These are phyloP conservation scores for Malus hybrid DNA, from an alignment of 331 rosid species.

Conservation along the genomic window DNA sequence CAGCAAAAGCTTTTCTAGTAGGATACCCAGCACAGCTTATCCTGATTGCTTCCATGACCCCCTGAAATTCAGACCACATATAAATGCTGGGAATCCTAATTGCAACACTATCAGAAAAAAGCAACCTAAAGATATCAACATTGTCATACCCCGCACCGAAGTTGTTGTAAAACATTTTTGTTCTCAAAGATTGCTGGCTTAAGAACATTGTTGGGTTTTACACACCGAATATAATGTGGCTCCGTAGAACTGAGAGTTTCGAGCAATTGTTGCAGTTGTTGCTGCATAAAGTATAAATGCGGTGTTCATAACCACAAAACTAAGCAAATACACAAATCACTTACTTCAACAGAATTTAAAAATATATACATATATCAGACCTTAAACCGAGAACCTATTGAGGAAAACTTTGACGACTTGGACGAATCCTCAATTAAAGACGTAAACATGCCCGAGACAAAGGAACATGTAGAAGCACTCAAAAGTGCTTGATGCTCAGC, in stretches of 20 bases:
- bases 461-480: constrained; percentile 71
- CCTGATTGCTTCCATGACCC: constrained; percentile 99
- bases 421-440: constrained; percentile 83
- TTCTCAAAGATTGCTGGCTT: constrained; percentile 91
- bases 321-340: constrained; percentile 9
- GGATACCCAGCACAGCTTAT: constrained; percentile 99
- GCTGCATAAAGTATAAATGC: constrained; percentile 52
- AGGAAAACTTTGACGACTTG: constrained; percentile 89
- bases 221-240: constrained; percentile 99
- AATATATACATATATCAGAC: constrained; percentile 19
- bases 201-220: constrained; percentile 93
- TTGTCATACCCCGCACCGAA: constrained; percentile 97
- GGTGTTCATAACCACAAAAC: constrained; percentile 18
- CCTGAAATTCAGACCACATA: constrained; percentile 35
- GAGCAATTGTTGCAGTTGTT: constrained; percentile 82
- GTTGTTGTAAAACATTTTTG: constrained; percentile 85
- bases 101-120: constrained; percentile 11
- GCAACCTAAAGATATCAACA: not conserved
- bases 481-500: constrained; percentile 96
- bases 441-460: constrained; percentile 70
- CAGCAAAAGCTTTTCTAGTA: constrained; percentile 90
- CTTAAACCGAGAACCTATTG: constrained; percentile 98
- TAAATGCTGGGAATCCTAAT: constrained; percentile 7
- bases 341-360: not conserved
- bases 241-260: constrained; percentile 94